Base-by-base conservation (phyloP, 805 yeast genomes). In the Saturnispora halmiae region DNA sequence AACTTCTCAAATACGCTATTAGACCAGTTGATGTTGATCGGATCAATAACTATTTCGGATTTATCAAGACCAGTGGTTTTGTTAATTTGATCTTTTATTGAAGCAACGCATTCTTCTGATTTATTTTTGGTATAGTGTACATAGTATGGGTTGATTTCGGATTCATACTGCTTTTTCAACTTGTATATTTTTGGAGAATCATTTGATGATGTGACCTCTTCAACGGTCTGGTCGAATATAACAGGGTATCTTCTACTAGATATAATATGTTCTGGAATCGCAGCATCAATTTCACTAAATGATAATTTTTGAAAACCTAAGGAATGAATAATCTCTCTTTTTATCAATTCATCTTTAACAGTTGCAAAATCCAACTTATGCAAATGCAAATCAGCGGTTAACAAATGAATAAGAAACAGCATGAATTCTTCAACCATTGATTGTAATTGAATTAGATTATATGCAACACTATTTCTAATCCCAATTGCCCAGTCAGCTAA, bases 101-200 rank as follows among this genome's bases (percentile, higher is more conserved):
- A 61, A 34, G 69, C 71, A 42, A 82, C 80, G 6, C 94, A 90
- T 45, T 86, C 96, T 41, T 86, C 96, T 41, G 90, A 73, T 40
- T 77, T 78, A 50, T 86, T 86, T 0, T 90, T 64, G 0, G 82
- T 66, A 51, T 81, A 82, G 50, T 86, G 87, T 44, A 83, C 69
- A 54, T 80, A 90, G 53, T 75, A 88, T 0, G 96, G 95, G 56
- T 90, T 92, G 32, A 88, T 72, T 21, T 69, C 63, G 2, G 63
- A 65, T 41, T 61, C 67, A 22, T 63, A 61, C 37, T 75, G 69
- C 3, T 72, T 68, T 52, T 82, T 86, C 45, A 92, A 66, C 21
- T 75, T 65, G 58, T 82, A 90, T 20, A 72, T 56, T 2, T 55
- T 95, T 9, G 31, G 20, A 6, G 28, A 21, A 8, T 45, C 40